These are phyloP conservation scores for Pseudisothecium myosuroides DNA, from an alignment of 225 moss, liverwort and hornwort species.

Conservation along the genomic window DNA sequence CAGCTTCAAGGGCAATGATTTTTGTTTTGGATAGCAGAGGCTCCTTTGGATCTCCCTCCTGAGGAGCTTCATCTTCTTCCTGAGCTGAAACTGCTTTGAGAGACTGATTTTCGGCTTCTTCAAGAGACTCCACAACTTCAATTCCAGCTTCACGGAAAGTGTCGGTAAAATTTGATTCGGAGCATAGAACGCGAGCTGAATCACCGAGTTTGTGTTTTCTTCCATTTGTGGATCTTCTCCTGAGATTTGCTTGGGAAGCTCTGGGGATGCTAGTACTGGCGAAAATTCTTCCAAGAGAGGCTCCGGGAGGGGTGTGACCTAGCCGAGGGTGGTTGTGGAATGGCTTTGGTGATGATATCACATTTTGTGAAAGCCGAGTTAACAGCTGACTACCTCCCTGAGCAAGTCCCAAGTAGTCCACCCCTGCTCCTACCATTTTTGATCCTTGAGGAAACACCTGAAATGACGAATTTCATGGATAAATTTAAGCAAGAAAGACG, in stretches of 20 bases:
- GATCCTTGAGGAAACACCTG: background rate
- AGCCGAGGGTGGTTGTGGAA: background rate
- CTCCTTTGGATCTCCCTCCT: background rate
- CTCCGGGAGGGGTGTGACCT: background rate
- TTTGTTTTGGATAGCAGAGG: background rate
- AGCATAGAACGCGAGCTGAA: background rate
- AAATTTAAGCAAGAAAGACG: background rate
- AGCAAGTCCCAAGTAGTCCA: background rate
- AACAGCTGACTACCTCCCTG: background rate
- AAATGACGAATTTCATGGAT: background rate
- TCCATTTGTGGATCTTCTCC: background rate
- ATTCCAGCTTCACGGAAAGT: constrained; percentile 27
- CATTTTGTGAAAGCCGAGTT: background rate
- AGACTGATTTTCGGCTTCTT: constrained; percentile 42
- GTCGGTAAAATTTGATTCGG: constrained; percentile 33
- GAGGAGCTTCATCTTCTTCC: background rate
- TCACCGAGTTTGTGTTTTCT: background rate
- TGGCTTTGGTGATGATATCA: background rate
- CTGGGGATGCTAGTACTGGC: background rate
- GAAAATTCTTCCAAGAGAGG: background rate
- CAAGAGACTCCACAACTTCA: constrained; percentile 38
- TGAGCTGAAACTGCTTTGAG: constrained; percentile 19
- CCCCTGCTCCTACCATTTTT: constrained; percentile 16
- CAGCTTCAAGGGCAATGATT: background rate
- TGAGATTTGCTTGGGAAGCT: background rate